A percentile compares a stretch with the other conserved stretches of the same genome.
Evolutionary conservation across 2,329 filamentous ascomycete species (phyloP).

Genomic region (Septoria linicola): DNA sequence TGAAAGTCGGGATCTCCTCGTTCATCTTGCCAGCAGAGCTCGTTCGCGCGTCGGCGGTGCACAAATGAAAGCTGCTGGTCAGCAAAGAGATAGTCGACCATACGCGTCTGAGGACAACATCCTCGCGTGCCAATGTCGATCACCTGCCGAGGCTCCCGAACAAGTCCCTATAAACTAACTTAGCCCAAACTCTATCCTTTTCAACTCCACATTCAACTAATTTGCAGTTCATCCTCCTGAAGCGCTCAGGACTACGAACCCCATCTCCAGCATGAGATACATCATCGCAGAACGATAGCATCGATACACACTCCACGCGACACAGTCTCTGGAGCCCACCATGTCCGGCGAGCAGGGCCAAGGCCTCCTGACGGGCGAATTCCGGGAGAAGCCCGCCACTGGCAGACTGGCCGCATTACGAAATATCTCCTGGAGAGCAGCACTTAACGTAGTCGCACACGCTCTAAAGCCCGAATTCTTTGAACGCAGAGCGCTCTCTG

Average conservation of each 20-base stretch:
- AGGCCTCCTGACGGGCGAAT: constrained; percentile 10
- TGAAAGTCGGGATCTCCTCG: too few species aligned
- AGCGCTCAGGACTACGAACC: background rate
- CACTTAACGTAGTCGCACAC: constrained; percentile 2
- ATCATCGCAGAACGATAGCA: background rate
- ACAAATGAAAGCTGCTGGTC: too few species aligned
- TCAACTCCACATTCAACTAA: background rate
- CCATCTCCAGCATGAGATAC: constrained; percentile 8
- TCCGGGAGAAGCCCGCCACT: constrained; percentile 12
- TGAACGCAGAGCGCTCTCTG: constrained; percentile 12
- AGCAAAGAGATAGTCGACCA: too few species aligned
- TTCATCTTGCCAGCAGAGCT: too few species aligned
- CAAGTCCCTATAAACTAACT: background rate
- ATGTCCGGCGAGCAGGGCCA: constrained; percentile 11
- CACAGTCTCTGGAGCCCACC: background rate
- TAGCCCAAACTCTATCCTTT: background rate
- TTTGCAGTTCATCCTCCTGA: constrained; percentile 4
- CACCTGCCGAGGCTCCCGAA: too few species aligned
- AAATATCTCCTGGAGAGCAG: constrained; percentile 7
- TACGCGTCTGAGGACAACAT: too few species aligned
- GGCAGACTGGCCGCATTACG: constrained; percentile 3
- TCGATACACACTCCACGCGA: background rate
- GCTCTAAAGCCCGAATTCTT: constrained; percentile 21
- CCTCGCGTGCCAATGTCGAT: too few species aligned
- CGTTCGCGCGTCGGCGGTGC: too few species aligned